phyloP scores from a whole-genome alignment of 1,284 basidiomycete species.

The Cerioporus squamosus region DNA sequence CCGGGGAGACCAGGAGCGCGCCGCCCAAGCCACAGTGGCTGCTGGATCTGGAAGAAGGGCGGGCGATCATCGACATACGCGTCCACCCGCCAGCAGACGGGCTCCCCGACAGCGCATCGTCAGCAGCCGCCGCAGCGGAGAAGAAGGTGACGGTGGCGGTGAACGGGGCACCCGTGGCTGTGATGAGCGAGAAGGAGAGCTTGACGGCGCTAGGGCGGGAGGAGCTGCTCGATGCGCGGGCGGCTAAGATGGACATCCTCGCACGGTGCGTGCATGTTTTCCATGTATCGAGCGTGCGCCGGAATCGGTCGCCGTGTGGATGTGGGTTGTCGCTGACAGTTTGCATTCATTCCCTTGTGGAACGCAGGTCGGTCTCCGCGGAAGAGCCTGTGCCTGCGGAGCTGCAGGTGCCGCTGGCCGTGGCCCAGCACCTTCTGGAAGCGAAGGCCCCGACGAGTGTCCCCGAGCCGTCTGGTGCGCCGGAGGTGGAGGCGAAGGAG shows the following conservation, averaged over 20 bases:
- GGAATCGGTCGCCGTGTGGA: conserved; percentile 3
- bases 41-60: conserved; percentile 67
- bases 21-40: conserved; percentile 79
- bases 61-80: conserved; percentile 61
- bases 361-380: conserved; percentile 44
- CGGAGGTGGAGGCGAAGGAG: conserved; percentile 38
- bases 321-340: conserved; percentile 8
- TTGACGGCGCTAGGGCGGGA: conserved; percentile 70
- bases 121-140: background rate
- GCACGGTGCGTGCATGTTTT: conserved; percentile 52
- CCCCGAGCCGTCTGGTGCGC: conserved; percentile 30
- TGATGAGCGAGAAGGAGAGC: conserved; percentile 78
- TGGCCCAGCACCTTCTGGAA: conserved; percentile 63
- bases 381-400: conserved; percentile 61
- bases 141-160: conserved; percentile 46
- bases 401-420: conserved; percentile 64
- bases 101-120: conserved; percentile 10
- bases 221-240: conserved; percentile 71
- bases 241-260: conserved; percentile 63
- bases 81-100: conserved; percentile 47
- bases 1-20: conserved; percentile 66
- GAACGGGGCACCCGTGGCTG: conserved; percentile 55
- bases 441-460: conserved; percentile 24
- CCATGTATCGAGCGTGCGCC: background rate
- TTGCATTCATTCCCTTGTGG: conserved; percentile 9